phyloP scores from a whole-genome alignment of 2,329 filamentous ascomycete species.

The Monosporascus sp. region DNA sequence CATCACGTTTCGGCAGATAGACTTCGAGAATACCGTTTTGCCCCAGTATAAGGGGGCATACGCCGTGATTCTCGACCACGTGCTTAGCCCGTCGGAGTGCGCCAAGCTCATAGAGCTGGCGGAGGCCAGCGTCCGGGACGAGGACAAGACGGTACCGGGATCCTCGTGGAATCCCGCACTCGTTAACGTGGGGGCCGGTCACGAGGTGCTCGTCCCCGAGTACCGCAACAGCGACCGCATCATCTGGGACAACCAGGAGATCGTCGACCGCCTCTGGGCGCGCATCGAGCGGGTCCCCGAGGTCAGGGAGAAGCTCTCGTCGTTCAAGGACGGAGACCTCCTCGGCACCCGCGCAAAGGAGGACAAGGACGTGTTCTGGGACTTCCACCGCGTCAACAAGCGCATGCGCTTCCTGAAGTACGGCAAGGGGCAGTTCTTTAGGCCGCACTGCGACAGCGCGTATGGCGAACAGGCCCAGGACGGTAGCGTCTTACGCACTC shows the following conservation, averaged over 20 bases:
- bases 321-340: conserved; percentile 24
- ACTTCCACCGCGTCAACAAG: conserved; percentile 57
- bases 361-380: conserved; percentile 26
- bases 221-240: conserved; percentile 70
- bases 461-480: conserved; percentile 50
- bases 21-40: conserved; percentile 46
- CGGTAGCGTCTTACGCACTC: conserved; percentile 36
- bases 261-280: conserved; percentile 59
- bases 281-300: conserved; percentile 44
- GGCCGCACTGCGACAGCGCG: conserved; percentile 61
- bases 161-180: conserved; percentile 62
- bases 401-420: conserved; percentile 73
- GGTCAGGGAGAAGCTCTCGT: conserved; percentile 33
- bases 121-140: conserved; percentile 47
- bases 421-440: conserved; percentile 66
- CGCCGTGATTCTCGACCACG: conserved; percentile 58
- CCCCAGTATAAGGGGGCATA: conserved; percentile 48
- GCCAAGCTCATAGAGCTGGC: conserved; percentile 43
- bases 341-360: conserved; percentile 28
- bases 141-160: conserved; percentile 22
- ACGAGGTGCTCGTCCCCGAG: conserved; percentile 50
- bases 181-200: conserved; percentile 59
- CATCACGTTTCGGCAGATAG: conserved; percentile 42
- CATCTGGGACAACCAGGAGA: conserved; percentile 61
- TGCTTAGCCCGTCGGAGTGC: conserved; percentile 61